Conservation (phyloP, 176 grass and related monocot genomes). For the Phoenix roebelenii region DNA sequence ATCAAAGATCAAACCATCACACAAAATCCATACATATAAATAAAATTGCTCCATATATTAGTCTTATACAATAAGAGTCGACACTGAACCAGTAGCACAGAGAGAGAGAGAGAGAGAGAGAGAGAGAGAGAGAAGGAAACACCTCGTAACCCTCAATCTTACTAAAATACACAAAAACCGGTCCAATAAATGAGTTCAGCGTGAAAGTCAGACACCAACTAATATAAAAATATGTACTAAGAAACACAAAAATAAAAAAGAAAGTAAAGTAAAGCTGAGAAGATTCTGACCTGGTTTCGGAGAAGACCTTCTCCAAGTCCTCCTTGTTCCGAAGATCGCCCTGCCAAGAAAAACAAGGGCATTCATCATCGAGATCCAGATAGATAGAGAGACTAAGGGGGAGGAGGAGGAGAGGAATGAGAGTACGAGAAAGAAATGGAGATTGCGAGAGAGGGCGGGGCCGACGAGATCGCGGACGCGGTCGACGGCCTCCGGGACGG, state of each 20-base stretch:
- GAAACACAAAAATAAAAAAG: background rate
- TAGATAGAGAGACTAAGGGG: background rate
- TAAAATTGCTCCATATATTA: no score
- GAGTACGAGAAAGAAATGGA: constrained; percentile 53
- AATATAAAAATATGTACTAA: no score
- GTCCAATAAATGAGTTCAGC: no score
- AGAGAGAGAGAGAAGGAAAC: no score
- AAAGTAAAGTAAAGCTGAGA: background rate
- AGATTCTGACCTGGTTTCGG: constrained; percentile 19
- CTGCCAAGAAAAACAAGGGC: constrained; percentile 23
- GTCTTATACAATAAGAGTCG: no score
- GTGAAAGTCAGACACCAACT: no score
- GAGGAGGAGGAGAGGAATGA: background rate
- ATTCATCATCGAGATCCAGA: background rate
- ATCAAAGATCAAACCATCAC: no score
- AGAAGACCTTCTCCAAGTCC: constrained; percentile 72
- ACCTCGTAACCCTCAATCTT: no score
- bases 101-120: no score
- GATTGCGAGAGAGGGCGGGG: constrained; percentile 42
- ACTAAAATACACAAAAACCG: no score
- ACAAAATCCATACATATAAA: no score
- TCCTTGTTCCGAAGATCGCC: constrained; percentile 61
- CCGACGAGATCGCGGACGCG: constrained; percentile 73
- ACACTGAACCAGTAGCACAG: no score
- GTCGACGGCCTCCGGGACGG: constrained; percentile 68